Evolutionary conservation across 805 yeast species (phyloP).

Genomic region (Starmerella ratchasimensis): DNA sequence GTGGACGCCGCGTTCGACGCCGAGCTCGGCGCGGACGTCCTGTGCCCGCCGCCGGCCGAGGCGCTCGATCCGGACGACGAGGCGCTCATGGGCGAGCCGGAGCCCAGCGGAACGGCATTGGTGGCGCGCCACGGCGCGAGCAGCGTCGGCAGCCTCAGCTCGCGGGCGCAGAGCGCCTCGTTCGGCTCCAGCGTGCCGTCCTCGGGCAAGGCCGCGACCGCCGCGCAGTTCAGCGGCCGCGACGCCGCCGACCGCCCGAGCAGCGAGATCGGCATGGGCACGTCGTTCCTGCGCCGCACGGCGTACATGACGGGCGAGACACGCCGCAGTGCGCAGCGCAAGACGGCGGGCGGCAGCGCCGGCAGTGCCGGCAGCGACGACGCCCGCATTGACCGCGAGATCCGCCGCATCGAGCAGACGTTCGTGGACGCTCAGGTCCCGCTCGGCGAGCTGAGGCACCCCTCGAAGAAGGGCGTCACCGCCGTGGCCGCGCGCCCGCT

Average conservation of each 20-base stretch:
- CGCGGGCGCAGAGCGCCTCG: background rate
- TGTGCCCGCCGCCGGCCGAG: conserved; percentile 24
- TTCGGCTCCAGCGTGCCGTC: background rate
- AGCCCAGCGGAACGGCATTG: conserved; percentile 33
- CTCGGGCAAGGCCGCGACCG: background rate
- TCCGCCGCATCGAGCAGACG: conserved; percentile 59
- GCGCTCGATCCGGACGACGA: conserved; percentile 52
- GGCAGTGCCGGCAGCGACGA: background rate
- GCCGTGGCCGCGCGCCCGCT: conserved; percentile 72
- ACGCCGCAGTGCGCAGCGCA: conserved; percentile 21
- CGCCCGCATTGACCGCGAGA: conserved; percentile 40
- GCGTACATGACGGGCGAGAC: conserved; percentile 71
- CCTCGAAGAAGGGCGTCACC: conserved; percentile 53
- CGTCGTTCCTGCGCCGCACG: conserved; percentile 40
- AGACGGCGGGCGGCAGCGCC: conserved; percentile 18
- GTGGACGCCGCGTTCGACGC: conserved; percentile 52
- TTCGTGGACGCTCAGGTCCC: conserved; percentile 47
- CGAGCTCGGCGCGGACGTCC: conserved; percentile 34
- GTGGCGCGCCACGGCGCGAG: background rate
- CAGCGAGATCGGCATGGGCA: conserved; percentile 18
- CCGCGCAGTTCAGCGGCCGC: conserved; percentile 1
- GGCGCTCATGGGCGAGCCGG: conserved; percentile 64
- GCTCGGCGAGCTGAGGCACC: conserved; percentile 48
- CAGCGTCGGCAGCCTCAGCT: too few relatives aligned
- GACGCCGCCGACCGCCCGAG: conserved; percentile 1